Evolutionary conservation across 2,329 filamentous ascomycete genomes (phyloP), one percentile per base, ranked within the genome.

Genomic region (Penicillium sp.): DNA sequence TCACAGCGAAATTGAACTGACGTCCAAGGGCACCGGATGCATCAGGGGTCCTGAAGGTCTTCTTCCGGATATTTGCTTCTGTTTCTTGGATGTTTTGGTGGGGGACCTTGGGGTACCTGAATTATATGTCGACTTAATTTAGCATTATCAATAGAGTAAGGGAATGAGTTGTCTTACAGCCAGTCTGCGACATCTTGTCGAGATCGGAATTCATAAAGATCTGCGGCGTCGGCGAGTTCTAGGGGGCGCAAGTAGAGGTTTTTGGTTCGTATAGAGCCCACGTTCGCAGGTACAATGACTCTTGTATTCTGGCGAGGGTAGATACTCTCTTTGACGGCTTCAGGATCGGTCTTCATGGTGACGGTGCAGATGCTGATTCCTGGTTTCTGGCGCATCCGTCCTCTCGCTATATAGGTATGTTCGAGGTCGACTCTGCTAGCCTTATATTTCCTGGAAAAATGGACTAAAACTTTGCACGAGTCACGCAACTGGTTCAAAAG

Each of bases 101-200:
- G 5, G 53, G 47, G 8, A 50, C 22, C 31, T 46, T 54, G 2
- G 58, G 51, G 55, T 54, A 56, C 5, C 55, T 62, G 18, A 2
- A 18, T 1, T 20, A 7, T n/a, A 14, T 30, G 14, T 14, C 18
- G 16, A 31, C 4, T 16, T 13, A n/a, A 33, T 22, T 36, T 8
- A 11, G 8, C 8, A 5, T 11, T 9, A 9, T 35, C 10, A 5
- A n/a, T n/a, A 36, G 33, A 16, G n/a, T 10, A n/a, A 36, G 8
- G 2, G 9, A 16, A 9, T 11, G 9, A 36, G 6, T 4, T 10
- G 20, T 36, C 56, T 55, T 56, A 68, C 64, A 66, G 60, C 58
- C 60, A 68, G 22, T 60, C 50, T 20, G 63, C 64, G 28, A 68
- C 64, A 8, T 67, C 63, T 39, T 59, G 50, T 44, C 55, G 54